phyloP scores from a whole-genome alignment of 2,329 filamentous ascomycete species.

The Phoma sp. region DNA sequence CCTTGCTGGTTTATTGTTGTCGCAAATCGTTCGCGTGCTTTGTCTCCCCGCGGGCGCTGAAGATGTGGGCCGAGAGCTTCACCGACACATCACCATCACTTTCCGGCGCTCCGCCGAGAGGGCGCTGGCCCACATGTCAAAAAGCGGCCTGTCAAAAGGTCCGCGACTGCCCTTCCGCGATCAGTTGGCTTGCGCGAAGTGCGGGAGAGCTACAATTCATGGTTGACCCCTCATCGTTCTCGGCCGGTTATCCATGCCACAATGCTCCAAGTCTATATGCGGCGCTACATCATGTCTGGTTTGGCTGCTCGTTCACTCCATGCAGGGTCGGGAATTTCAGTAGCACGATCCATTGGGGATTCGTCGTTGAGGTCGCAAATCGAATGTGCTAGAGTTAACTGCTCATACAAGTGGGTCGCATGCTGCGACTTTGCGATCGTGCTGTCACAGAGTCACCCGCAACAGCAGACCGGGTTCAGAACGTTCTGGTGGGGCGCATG shows the following conservation, averaged over 20 bases:
- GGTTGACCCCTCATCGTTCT: conserved; percentile 38
- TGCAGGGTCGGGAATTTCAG: conserved; percentile 35
- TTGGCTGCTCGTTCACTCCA: conserved; percentile 36
- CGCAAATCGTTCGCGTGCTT: conserved; percentile 34
- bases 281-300: conserved; percentile 40
- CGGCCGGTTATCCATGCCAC: conserved; percentile 36
- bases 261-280: conserved; percentile 34
- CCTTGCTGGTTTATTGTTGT: conserved; percentile 19
- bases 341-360: not conserved
- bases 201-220: conserved; percentile 34
- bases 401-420: conserved; percentile 17
- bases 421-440: conserved; percentile 12
- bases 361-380: not conserved
- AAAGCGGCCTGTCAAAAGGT: conserved; percentile 25
- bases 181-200: conserved; percentile 36
- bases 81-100: conserved; percentile 41
- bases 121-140: conserved; percentile 23
- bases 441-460: conserved; percentile 18
- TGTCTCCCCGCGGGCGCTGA: conserved; percentile 33
- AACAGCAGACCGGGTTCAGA: conserved; percentile 10
- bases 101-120: conserved; percentile 32
- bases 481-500: conserved; percentile 11
- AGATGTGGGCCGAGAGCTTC: conserved; percentile 36
- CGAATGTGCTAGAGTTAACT: conserved; percentile 6
- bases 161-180: conserved; percentile 29